A percentile compares a stretch with the other conserved stretches of the same genome.
phyloP scores from a whole-genome alignment of 148 eudicot genomes.

The Vaccinium corymbosum region DNA sequence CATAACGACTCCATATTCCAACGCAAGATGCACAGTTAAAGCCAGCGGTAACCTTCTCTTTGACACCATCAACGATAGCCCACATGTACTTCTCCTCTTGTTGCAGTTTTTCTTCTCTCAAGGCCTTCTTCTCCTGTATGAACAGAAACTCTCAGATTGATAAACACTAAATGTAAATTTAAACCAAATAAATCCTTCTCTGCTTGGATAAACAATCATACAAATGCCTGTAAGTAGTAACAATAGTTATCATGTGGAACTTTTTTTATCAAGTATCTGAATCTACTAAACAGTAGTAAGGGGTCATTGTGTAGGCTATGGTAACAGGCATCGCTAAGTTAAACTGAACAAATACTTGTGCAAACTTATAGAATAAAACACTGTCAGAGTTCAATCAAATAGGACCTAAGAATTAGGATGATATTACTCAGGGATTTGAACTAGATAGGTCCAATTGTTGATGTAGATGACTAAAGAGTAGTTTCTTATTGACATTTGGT shows the following conservation, averaged over 20 bases:
- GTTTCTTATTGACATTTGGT: neutral
- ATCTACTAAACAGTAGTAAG: neutral
- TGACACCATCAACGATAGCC: constrained; percentile 92
- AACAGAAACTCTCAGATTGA: constrained; percentile 22
- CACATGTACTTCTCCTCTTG: constrained; percentile 98
- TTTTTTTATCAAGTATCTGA: neutral
- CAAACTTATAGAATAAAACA: constrained; percentile 2
- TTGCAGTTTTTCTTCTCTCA: constrained; percentile 86
- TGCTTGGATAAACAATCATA: neutral
- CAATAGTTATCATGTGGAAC: neutral
- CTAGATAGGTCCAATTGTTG: neutral
- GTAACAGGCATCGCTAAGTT: neutral
- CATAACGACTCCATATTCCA: neutral
- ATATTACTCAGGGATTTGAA: neutral
- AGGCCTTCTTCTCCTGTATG: constrained; percentile 90
- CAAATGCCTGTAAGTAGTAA: neutral
- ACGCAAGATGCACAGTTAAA: constrained; percentile 8
- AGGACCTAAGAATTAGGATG: neutral
- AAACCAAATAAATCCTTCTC: neutral
- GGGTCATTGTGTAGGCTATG: neutral
- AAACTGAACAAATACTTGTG: neutral
- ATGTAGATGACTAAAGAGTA: neutral
- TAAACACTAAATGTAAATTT: neutral
- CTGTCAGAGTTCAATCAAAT: neutral
- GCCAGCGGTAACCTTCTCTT: constrained; percentile 69